phyloP scores from a whole-genome alignment of 2,329 filamentous ascomycete species.

The Atkinsonella texensis region DNA sequence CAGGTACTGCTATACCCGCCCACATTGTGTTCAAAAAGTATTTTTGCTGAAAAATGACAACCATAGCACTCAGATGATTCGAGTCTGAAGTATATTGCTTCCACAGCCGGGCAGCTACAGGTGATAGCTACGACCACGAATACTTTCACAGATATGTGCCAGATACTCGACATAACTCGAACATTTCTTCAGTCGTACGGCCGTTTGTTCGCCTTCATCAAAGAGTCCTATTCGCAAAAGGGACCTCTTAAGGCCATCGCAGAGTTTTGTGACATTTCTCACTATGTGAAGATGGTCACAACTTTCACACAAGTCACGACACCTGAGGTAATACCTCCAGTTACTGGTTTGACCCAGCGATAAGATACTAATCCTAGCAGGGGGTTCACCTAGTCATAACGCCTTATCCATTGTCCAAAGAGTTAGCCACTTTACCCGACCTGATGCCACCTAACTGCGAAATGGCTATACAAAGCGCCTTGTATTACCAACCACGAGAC shows the following conservation, averaged over 20 bases:
- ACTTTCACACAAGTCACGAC: slow-evolving; percentile 18
- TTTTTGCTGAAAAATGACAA: background rate
- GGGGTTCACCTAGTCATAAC: slow-evolving; percentile 15
- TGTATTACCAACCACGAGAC: slow-evolving; percentile 6
- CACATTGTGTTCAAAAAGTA: background rate
- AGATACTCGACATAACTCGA: slow-evolving; percentile 21
- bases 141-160: slow-evolving; percentile 15
- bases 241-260: slow-evolving; percentile 35
- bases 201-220: slow-evolving; percentile 39
- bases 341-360: background rate
- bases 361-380: slow-evolving; percentile 12
- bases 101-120: slow-evolving; percentile 17
- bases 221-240: slow-evolving; percentile 26
- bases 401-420: slow-evolving; percentile 5
- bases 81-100: background rate
- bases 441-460: slow-evolving; percentile 6
- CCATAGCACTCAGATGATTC: background rate
- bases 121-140: slow-evolving; percentile 15
- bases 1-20: slow-evolving; percentile 1
- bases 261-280: slow-evolving; percentile 39
- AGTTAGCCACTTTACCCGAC: slow-evolving; percentile 7
- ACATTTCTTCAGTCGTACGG: slow-evolving; percentile 34
- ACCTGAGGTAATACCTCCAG: slow-evolving; percentile 14
- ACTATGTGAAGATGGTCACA: slow-evolving; percentile 28
- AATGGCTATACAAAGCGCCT: background rate